A percentile compares a stretch with the other conserved stretches of the same genome.
These are phyloP conservation scores for Fonsecaea multimorphosa DNA, from an alignment of 2,329 filamentous ascomycete genomes.

Conservation along the genomic window DNA sequence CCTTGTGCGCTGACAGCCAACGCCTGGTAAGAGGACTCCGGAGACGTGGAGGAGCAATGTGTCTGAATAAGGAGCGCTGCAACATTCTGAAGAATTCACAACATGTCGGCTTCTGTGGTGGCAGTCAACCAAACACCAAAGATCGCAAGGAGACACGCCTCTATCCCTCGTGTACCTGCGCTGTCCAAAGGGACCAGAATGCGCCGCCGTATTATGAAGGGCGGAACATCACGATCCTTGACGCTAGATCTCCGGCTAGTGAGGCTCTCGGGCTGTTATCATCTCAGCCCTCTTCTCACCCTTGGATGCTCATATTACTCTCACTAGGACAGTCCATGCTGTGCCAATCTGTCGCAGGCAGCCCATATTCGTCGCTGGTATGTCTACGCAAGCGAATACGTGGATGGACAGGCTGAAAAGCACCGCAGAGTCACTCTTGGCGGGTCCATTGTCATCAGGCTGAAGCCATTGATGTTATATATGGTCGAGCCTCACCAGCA, in stretches of 20 bases:
- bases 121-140: background rate
- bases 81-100: constrained; percentile 3
- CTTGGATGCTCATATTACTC: background rate
- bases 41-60: background rate
- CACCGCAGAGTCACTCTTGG: background rate
- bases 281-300: background rate
- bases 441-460: constrained; percentile 1
- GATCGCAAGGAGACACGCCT: background rate
- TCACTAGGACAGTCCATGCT: background rate
- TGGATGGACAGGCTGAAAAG: constrained; percentile 5
- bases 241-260: background rate
- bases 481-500: constrained; percentile 5
- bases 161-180: background rate
- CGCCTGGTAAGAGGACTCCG: constrained; percentile 6
- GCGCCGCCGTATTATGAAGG: background rate
- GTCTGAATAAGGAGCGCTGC: background rate
- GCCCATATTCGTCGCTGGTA: background rate
- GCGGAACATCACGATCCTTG: background rate
- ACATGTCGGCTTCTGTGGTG: background rate
- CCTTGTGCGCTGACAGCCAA: constrained; percentile 18
- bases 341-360: background rate
- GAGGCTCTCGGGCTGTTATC: too few species aligned
- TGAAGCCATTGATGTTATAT: constrained; percentile 18
- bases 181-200: background rate
- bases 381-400: constrained; percentile 13